Conservation (phyloP, 106 monocot genomes). For the Dendrobium officinale region DNA sequence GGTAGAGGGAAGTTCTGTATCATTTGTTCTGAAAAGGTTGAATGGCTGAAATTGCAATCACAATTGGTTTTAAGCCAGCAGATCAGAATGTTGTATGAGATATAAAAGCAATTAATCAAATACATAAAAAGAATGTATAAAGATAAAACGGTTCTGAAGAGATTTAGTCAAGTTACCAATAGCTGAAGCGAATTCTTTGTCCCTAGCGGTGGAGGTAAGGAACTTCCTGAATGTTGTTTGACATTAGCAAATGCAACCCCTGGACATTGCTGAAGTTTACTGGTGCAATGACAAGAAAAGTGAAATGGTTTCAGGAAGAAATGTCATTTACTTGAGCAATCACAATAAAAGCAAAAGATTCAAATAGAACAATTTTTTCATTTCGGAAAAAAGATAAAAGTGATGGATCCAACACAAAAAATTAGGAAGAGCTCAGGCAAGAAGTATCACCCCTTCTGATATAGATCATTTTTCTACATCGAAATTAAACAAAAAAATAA, state of each 20-base stretch:
- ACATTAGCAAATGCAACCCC: neutral
- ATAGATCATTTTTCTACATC: neutral
- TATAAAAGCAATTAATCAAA: neutral
- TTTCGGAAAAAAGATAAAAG: neutral
- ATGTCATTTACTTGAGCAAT: slow-evolving; percentile 1
- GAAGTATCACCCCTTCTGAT: neutral
- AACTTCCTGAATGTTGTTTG: slow-evolving; percentile 22
- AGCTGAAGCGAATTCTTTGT: neutral
- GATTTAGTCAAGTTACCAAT: slow-evolving; percentile 15
- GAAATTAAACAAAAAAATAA: neutral
- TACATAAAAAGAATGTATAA: neutral
- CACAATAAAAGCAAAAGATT: neutral
- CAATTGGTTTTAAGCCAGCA: neutral
- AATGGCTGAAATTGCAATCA: neutral
- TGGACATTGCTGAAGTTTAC: slow-evolving; percentile 20
- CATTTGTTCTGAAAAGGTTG: too few relatives aligned
- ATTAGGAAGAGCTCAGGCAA: neutral
- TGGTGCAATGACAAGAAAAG: slow-evolving; percentile 9
- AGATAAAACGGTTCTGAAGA: neutral
- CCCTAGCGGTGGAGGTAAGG: slow-evolving; percentile 30
- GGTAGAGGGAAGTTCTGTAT: neutral
- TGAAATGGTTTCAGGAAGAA: neutral
- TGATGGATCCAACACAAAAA: neutral
- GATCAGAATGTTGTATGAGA: neutral
- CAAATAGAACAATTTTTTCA: neutral